Base-by-base conservation (phyloP, 352 stramenopile species). In the Pythium aphanidermatum region DNA sequence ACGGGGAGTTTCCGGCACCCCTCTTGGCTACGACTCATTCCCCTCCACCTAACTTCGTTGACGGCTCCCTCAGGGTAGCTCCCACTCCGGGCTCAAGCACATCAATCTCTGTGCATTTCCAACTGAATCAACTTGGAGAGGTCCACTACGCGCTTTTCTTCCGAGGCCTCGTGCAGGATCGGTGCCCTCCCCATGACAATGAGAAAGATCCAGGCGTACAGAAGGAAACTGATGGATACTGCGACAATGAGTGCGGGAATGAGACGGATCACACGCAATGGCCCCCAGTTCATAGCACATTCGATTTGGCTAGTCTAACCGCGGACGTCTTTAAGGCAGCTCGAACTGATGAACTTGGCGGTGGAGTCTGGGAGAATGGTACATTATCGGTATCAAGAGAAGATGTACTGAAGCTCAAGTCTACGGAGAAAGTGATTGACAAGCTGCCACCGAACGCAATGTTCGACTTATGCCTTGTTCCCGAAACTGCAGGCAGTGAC, bases 101-200 rank as follows among this genome's bases (percentile, higher is more conserved):
- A 20, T 60, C 68, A 9, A 53, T 92, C 7, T 56, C 59, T 7
- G 66, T 90, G 26, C 44, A 74, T 17, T 70, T 92, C 19, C 58
- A 58, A 13, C 48, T 90, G 10, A 67, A 70, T 36, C 61, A 67
- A 1, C 80, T 86, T 37, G 74, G 75, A 14, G 60, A 87, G 32
- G 74, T 92, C 2, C 81, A 90, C 53, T 92, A 86, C 46, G 70
- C 73, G 1, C 16, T 90, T 7, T 83, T 92, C 36, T 86, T 86
- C 44, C 70, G 77, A 42, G 63, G 70, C 12, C 45, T 90, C 14
- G 34, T 44, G 11, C 29, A 28, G 2, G 55, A 64, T 21, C 48
- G 42, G n/a, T n/a, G n/a, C n/a, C n/a, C n/a, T n/a, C n/a, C n/a
- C n/a, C n/a, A n/a, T n/a, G n/a, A n/a, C n/a, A 21, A 51, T 37